Conservation (phyloP, 2,329 filamentous ascomycete genomes). For the Sporothrix mexicana region DNA sequence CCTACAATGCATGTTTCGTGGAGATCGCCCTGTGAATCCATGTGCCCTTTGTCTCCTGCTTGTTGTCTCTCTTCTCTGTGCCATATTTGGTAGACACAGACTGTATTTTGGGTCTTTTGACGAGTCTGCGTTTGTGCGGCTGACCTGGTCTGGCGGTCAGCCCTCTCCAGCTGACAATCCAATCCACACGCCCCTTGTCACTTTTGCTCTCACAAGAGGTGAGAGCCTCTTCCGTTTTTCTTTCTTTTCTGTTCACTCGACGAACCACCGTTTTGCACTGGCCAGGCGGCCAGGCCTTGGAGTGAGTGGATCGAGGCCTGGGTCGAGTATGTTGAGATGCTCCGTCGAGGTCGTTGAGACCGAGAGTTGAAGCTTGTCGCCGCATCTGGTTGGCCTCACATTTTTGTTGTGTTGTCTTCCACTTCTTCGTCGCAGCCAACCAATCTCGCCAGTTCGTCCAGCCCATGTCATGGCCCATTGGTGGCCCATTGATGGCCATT, state of each 20-base stretch:
- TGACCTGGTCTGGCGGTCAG: slow-evolving; percentile 20
- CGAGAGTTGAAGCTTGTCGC: not conserved
- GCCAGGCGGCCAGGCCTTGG: not conserved
- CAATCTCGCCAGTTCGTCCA: not conserved
- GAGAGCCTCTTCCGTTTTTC: not conserved
- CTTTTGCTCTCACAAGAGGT: not conserved
- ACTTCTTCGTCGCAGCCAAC: not conserved
- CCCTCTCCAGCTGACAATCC: not conserved
- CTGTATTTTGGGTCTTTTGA: not conserved
- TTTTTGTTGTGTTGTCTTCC: not conserved
- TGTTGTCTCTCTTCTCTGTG: not conserved
- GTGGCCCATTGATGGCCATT: not conserved
- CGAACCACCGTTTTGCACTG: slow-evolving; percentile 15
- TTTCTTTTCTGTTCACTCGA: not conserved
- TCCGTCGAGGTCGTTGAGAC: not conserved
- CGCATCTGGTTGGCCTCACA: not conserved
- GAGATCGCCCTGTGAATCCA: not conserved
- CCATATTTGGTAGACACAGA: not conserved
- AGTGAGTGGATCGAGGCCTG: not conserved
- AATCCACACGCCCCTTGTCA: slow-evolving; percentile 13
- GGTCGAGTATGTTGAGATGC: not conserved
- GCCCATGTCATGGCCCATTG: not conserved
- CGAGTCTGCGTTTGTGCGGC: not conserved
- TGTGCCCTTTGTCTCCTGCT: not conserved
- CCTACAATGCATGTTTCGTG: not conserved